Base-by-base conservation (phyloP, 2,329 filamentous ascomycete species). In the Pestalotiopsis sp. region DNA sequence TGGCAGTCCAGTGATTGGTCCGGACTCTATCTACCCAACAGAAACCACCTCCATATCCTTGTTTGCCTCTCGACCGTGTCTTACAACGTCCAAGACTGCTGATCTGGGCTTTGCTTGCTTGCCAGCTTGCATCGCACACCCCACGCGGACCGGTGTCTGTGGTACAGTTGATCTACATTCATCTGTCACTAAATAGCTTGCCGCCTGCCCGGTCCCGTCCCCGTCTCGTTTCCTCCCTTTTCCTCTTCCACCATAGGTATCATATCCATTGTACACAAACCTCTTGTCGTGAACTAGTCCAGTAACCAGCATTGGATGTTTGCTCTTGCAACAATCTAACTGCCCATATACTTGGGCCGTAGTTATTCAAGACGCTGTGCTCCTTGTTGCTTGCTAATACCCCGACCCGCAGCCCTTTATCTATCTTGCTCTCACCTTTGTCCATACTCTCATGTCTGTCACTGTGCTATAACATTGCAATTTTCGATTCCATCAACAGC, bases 311-410 rank as follows among this genome's bases (percentile, higher is more conserved):
- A 61, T 48, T 58, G 24, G 64, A 55, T 59, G 64, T 59, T 59
- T 22, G 64, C 64, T 66, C 64, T 66, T 66, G 64, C 39, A 58
- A 66, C 64, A 30, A 59, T 66, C 64, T 66, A 66, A 66, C 55
- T 38, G 9, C 52, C 52, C 64, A 58, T 59, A 58, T 48, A 44
- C 30, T 44, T 44, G 64, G 64, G 56, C 44, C 13, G 35, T 44
- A 30, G 38, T 58, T n/a, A 35, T 66, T 66, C 64, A 66, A 66
- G 64, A 59, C 64, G 55, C 64, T 66, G 26, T 66, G 64, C 64
- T 66, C 52, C 64, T 66, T 66, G 52, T 66, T 66, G 55, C 55
- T 40, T 22, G 30, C 61, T 22, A 48, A 24, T 20, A 64, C 30
- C n/a, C n/a, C 48, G 39, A 64, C 44, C 24, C 22, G 35, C 30